Percentiles rank a stretch among this genome's conserved stretches.
Evolutionary conservation across 192 early-diverging fungal genomes (phyloP).

Genomic region (Lunasporangiospora selenospora): DNA sequence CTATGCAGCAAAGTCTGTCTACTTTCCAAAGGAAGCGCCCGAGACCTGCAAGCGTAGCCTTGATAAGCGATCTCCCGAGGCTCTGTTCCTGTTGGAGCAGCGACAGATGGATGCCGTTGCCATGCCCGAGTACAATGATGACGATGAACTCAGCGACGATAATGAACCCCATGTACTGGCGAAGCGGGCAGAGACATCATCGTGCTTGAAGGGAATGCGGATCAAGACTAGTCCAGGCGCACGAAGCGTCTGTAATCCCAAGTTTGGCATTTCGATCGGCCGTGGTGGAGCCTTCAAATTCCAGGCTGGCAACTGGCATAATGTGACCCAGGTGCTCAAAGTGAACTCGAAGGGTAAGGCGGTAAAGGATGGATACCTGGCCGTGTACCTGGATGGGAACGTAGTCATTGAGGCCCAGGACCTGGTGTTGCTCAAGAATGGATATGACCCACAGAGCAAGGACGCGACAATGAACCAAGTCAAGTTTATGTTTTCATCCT

Average conservation of each 20-base stretch:
- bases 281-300: slow-evolving; percentile 55
- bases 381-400: slow-evolving; percentile 28
- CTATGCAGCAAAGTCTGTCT: slow-evolving; percentile 49
- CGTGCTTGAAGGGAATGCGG: slow-evolving; percentile 18
- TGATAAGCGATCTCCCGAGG: slow-evolving; percentile 17
- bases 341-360: slow-evolving; percentile 29
- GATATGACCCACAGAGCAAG: slow-evolving; percentile 9
- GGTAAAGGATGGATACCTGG: slow-evolving; percentile 19
- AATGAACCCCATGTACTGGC: too few relatives aligned
- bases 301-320: slow-evolving; percentile 52
- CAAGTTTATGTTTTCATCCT: slow-evolving; percentile 35
- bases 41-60: slow-evolving; percentile 22
- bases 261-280: slow-evolving; percentile 59
- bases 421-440: slow-evolving; percentile 35
- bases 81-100: slow-evolving; percentile 4
- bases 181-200: background rate
- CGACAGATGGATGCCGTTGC: background rate
- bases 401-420: slow-evolving; percentile 4
- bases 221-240: slow-evolving; percentile 20
- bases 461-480: background rate
- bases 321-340: slow-evolving; percentile 21
- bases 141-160: slow-evolving; percentile 1
- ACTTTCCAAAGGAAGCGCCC: slow-evolving; percentile 9
- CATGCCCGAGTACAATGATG: slow-evolving; percentile 3
- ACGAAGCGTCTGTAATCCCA: slow-evolving; percentile 39